phyloP scores from a whole-genome alignment of 108 stramenopile species.

The Nitzschia inconspicua region DNA sequence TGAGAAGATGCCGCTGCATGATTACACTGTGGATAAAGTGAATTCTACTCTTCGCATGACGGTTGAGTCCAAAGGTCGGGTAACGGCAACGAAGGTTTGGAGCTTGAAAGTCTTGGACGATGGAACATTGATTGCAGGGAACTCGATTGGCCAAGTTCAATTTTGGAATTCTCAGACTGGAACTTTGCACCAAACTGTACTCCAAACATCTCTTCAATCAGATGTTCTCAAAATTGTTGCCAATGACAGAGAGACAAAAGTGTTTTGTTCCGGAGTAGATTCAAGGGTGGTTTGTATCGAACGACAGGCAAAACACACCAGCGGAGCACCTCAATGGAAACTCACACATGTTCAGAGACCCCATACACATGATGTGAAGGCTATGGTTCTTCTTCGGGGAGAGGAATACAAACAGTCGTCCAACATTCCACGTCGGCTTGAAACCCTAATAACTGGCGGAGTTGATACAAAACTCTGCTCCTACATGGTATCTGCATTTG shows the following conservation, averaged over 20 bases:
- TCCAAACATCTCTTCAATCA: conserved; percentile 72
- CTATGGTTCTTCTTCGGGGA: conserved; percentile 52
- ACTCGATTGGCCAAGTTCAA: conserved; percentile 88
- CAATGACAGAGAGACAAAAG: conserved; percentile 60
- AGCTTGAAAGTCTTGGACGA: conserved; percentile 60
- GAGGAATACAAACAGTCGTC: neutral
- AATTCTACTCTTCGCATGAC: conserved; percentile 75
- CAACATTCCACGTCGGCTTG: conserved; percentile 17
- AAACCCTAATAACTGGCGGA: conserved; percentile 82
- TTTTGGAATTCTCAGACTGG: conserved; percentile 89
- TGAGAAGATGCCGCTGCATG: too few relatives aligned
- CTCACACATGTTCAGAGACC: conserved; percentile 79
- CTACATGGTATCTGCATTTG: conserved; percentile 66
- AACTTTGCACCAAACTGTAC: conserved; percentile 75
- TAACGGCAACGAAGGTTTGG: conserved; percentile 84
- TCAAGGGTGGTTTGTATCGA: conserved; percentile 83
- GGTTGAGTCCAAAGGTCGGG: conserved; percentile 70
- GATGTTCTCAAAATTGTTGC: conserved; percentile 87
- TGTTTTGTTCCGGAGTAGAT: conserved; percentile 94
- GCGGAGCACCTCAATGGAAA: conserved; percentile 50
- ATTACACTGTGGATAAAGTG: conserved; percentile 9
- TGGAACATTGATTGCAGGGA: conserved; percentile 85
- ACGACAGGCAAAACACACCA: conserved; percentile 20
- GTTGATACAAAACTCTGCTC: conserved; percentile 89
- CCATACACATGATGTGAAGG: conserved; percentile 92